Base-by-base conservation (phyloP, 176 grass and related monocot genomes). In the Areca catechu region DNA sequence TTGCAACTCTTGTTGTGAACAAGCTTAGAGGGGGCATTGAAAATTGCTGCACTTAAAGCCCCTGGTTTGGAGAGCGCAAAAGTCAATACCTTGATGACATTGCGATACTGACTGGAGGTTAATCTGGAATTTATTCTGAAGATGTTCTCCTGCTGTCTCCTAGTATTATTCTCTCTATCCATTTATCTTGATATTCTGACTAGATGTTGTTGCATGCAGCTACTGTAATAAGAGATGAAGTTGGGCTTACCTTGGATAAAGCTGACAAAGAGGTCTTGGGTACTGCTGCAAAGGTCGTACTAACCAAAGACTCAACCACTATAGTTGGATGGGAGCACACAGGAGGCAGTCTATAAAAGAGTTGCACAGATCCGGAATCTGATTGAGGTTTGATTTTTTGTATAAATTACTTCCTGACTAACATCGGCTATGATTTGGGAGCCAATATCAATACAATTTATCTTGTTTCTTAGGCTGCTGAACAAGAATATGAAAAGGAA, bases 401-500 rank as follows among this genome's bases (percentile, higher is more conserved):
- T 88, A 49, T 37, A 29, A 1, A 5, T 24, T 17, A 23, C 10
- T 5, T 43, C 24, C 30, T 37, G 1, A 24, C 67, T 54, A 56
- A n/a, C 12, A 22, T 5, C 14, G 9, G 20, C 20, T 56, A n/a
- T 24, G 16, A 50, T 51, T 47, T 16, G 24, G 3, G 17, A 60
- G 17, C 19, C 23, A 24, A 24, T 24, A 48, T 5, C 18, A 16
- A 23, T 50, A 21, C 47, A 17, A 0, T 48, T 56, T 48, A 67
- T 17, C 28, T 68, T 0, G 1, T 18, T 68, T 79, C 66, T 55
- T 77, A 97, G 87, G 66, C 28, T 22, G 70, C 88, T 15, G 94
- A 98, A 22, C 94, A 98, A 80, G 94, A 98, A 58, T 98, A 98
- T 9, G 88, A 98, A 20, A 98, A 93, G 84, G 94, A 98, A 67